Conservation (phyloP, 148 eudicot species). For the Nepenthes mirabilis region DNA sequence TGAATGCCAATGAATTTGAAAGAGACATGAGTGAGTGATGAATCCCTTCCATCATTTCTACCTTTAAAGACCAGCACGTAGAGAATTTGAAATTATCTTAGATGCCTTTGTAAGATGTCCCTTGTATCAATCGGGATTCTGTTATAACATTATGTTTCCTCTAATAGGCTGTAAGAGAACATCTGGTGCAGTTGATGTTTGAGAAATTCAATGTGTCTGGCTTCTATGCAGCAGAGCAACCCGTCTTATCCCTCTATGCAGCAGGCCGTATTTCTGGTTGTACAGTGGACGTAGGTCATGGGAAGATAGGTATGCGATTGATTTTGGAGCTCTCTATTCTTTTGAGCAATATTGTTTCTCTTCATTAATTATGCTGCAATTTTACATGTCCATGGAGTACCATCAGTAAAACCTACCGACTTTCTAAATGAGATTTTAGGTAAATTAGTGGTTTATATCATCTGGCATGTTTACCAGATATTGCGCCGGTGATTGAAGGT, state of each 20-base stretch:
- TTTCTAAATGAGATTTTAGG: not conserved
- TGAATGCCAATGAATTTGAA: too few relatives aligned
- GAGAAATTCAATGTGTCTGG: conserved; percentile 96
- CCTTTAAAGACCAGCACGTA: too few relatives aligned
- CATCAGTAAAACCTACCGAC: not conserved
- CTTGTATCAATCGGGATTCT: not conserved
- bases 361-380: not conserved
- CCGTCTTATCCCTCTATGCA: conserved; percentile 91
- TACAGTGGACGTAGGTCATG: conserved; percentile 96
- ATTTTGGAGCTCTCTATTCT: not conserved
- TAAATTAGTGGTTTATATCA: not conserved
- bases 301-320: conserved; percentile 60
- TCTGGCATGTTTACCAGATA: conserved; percentile 42
- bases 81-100: not conserved
- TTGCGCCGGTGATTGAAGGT: conserved; percentile 99
- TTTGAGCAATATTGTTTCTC: not conserved
- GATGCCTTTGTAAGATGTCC: not conserved
- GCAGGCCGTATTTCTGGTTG: conserved; percentile 98
- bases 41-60: too few relatives aligned
- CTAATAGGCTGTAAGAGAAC: conserved; percentile 73
- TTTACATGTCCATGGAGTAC: not conserved
- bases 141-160: not conserved
- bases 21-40: too few relatives aligned
- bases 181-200: conserved; percentile 91
- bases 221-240: conserved; percentile 93